Evolutionary conservation across 139 green algal species (phyloP).

Genomic region (Picocystis salinarum): DNA sequence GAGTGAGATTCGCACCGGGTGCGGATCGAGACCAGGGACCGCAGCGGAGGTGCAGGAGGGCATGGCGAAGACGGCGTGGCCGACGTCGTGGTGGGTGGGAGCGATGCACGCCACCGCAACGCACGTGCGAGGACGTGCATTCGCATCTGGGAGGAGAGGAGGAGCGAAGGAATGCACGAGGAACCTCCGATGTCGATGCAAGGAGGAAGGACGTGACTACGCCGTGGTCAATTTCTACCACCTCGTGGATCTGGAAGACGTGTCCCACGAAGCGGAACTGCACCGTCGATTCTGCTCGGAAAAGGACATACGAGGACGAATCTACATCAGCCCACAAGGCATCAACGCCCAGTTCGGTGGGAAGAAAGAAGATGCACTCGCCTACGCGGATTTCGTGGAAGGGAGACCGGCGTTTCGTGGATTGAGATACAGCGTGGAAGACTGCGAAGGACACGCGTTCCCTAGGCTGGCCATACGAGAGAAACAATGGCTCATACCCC

Average conservation of each 20-base stretch:
- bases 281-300: constrained; percentile 17
- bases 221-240: constrained; percentile 90
- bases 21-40: no score
- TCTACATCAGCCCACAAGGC: constrained; percentile 86
- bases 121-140: no score
- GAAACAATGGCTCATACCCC: constrained; percentile 1
- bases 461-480: constrained; percentile 39
- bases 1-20: no score
- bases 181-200: no score
- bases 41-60: no score
- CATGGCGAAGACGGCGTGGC: no score
- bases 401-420: constrained; percentile 32
- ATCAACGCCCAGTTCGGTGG: constrained; percentile 89
- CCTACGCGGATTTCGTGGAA: constrained; percentile 53
- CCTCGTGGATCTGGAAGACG: constrained; percentile 45
- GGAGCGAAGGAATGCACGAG: no score
- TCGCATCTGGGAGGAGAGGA: no score
- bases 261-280: constrained; percentile 13
- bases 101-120: no score
- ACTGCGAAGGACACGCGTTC: constrained; percentile 34
- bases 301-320: constrained; percentile 56
- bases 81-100: no score
- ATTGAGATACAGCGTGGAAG: background rate
- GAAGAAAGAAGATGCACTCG: constrained; percentile 23
- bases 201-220: no score